Percentiles rank a stretch among this genome's conserved stretches.
Conservation (phyloP, 2,329 filamentous ascomycete genomes). For the Alternaria panax region DNA sequence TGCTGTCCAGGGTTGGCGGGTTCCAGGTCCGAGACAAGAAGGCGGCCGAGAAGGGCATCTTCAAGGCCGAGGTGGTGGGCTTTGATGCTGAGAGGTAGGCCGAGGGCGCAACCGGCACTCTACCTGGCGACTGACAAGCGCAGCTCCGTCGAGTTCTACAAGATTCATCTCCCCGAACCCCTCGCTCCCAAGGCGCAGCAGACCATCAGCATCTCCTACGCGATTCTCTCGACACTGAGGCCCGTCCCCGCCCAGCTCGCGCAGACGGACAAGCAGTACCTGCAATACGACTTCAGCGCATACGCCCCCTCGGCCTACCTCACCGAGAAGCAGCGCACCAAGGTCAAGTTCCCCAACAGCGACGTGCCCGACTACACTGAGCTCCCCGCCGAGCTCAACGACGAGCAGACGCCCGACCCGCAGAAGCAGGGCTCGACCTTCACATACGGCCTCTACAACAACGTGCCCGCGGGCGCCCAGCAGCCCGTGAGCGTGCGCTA, state of each 20-base stretch:
- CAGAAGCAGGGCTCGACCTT: slow-evolving; percentile 84
- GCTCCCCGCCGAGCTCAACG: slow-evolving; percentile 65
- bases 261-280: slow-evolving; percentile 87
- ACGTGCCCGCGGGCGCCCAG: slow-evolving; percentile 77
- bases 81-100: slow-evolving; percentile 61
- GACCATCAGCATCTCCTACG: slow-evolving; percentile 87
- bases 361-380: slow-evolving; percentile 87
- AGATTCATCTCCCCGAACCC: slow-evolving; percentile 77
- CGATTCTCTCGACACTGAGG: slow-evolving; percentile 76
- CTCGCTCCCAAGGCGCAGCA: slow-evolving; percentile 79
- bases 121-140: slow-evolving; percentile 7
- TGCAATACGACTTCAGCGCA: slow-evolving; percentile 84
- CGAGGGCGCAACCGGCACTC: not conserved
- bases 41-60: slow-evolving; percentile 70
- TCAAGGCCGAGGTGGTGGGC: slow-evolving; percentile 72
- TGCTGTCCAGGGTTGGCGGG: slow-evolving; percentile 80
- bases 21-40: slow-evolving; percentile 95
- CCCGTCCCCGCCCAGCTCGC: slow-evolving; percentile 82
- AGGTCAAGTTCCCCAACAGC: slow-evolving; percentile 82
- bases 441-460: slow-evolving; percentile 88
- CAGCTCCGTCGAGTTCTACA: slow-evolving; percentile 73
- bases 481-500: slow-evolving; percentile 83
- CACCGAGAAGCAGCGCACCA: slow-evolving; percentile 94
- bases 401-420: slow-evolving; percentile 70
- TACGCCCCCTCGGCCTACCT: slow-evolving; percentile 84